phyloP scores from a whole-genome alignment of 108 stramenopile genomes.

The Phaeodactylum tricornutum region DNA sequence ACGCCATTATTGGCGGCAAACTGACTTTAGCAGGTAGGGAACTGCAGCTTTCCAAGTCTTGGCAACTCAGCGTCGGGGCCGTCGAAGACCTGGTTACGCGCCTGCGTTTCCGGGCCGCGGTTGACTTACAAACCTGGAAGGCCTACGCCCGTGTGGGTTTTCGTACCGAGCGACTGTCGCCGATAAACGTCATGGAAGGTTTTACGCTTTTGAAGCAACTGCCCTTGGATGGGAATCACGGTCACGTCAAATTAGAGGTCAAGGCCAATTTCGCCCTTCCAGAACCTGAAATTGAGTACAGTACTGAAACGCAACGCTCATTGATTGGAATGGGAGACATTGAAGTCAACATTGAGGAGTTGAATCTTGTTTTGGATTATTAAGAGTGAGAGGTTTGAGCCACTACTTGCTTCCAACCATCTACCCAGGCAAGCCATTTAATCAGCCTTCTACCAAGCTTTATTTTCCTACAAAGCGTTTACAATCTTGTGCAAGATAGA shows the following conservation, averaged over 20 bases:
- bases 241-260: slow-evolving; percentile 54
- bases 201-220: slow-evolving; percentile 41
- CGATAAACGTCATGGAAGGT: slow-evolving; percentile 56
- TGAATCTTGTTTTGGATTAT: slow-evolving; percentile 63
- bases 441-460: too few relatives aligned
- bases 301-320: slow-evolving; percentile 40
- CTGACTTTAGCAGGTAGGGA: slow-evolving; percentile 42
- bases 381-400: too few relatives aligned
- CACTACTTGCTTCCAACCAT: too few relatives aligned
- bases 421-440: too few relatives aligned
- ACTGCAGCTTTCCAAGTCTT: slow-evolving; percentile 49
- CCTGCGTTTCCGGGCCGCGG: slow-evolving; percentile 50
- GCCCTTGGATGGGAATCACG: slow-evolving; percentile 46
- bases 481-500: too few relatives aligned
- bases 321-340: slow-evolving; percentile 65
- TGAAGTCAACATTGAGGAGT: slow-evolving; percentile 58
- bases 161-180: slow-evolving; percentile 48
- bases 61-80: slow-evolving; percentile 40
- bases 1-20: slow-evolving; percentile 57
- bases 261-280: slow-evolving; percentile 61
- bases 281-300: slow-evolving; percentile 63
- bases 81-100: slow-evolving; percentile 55
- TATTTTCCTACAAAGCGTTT: too few relatives aligned
- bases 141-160: slow-evolving; percentile 54
- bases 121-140: slow-evolving; percentile 53